Evolutionary conservation across 176 grass and related monocot species (phyloP), one percentile per base, ranked within the genome.

Genomic region (Oropetium thomaeum): DNA sequence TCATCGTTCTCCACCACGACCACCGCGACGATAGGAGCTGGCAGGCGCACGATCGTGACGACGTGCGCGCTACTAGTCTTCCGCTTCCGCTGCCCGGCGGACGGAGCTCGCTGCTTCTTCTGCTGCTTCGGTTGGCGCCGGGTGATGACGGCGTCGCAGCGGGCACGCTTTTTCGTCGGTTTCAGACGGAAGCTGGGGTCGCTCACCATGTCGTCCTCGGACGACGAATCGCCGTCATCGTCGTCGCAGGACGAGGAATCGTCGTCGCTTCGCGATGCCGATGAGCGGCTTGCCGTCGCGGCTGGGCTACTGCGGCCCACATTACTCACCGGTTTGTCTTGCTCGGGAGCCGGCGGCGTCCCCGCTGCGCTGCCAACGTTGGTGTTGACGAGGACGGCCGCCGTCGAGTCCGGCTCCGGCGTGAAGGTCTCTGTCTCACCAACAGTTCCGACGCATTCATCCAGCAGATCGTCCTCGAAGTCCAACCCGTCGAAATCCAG

Each of bases 161-260:
- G 49, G 20, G 5, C 27, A 33, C 54, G 17, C 42, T 62, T 62
- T 55, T 20, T 80, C 39, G 61, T 11, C 45, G n/a, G n/a, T n/a
- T n/a, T 52, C 35, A 29, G 25, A 3, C 30, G 78, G 38, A 60
- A 62, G 28, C 54, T 38, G 20, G 58, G 52, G 35, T 28, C 64
- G 34, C 53, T 8, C 32, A 51, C 17, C 20, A 0, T 53, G 25
- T 69, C 35, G 5, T 67, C 38, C 19, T 60, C 77, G 0, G 53
- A 80, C 38, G 66, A 47, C 11, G 54, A 80, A 9, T 42, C 38
- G n/a, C n/a, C n/a, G n/a, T n/a, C n/a, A n/a, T n/a, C n/a, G n/a
- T n/a, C n/a, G n/a, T n/a, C n/a, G n/a, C n/a, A n/a, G n/a, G n/a
- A n/a, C n/a, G n/a, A n/a, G n/a, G n/a, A n/a, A n/a, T n/a, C n/a